Conservation (phyloP, 176 grass and related monocot genomes). For the Carex kokanica region DNA sequence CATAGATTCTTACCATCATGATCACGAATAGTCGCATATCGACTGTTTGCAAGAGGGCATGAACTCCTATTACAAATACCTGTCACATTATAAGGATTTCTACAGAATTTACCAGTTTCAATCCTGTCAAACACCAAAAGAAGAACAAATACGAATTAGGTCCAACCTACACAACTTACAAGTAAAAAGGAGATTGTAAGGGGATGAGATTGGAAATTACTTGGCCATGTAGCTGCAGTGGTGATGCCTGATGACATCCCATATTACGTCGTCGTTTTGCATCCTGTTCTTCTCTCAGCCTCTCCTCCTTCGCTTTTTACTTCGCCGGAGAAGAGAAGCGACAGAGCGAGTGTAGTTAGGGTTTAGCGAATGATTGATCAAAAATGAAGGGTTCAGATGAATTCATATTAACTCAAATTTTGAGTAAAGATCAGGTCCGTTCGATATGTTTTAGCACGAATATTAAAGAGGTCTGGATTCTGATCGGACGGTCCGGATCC, state of each 20-base stretch:
- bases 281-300: neutral
- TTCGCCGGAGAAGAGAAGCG: neutral
- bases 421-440: no score
- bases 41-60: constrained; percentile 88
- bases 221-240: constrained; percentile 98
- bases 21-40: constrained; percentile 84
- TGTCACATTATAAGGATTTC: constrained; percentile 78
- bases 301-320: neutral
- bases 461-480: no score
- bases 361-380: no score
- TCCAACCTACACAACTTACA: neutral
- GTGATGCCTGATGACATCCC: constrained; percentile 86
- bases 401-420: no score
- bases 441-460: no score
- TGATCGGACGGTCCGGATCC: no score
- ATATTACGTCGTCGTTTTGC: constrained; percentile 89
- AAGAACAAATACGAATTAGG: neutral
- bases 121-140: constrained; percentile 43
- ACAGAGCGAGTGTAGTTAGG: no score
- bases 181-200: no score
- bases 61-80: constrained; percentile 95
- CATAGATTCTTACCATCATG: constrained; percentile 47
- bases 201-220: constrained; percentile 9
- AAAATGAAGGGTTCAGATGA: no score
- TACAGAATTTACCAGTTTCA: constrained; percentile 66